A percentile compares a stretch with the other conserved stretches of the same genome.
Conservation (phyloP, 371 early-diverging fungal species). For the Apophysomyces variabilis region DNA sequence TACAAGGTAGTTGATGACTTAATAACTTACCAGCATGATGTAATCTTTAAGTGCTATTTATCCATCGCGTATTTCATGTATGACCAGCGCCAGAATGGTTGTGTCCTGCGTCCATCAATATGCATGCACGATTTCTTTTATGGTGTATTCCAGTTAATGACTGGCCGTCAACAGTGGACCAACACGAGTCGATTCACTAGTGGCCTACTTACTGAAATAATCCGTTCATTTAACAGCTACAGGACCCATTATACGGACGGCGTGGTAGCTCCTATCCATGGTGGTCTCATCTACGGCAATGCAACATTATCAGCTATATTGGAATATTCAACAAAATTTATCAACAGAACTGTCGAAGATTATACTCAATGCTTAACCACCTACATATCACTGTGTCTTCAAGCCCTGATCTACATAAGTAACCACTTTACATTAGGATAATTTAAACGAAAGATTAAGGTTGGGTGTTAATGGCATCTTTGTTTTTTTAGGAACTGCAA, state of each 20-base stretch:
- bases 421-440: not conserved
- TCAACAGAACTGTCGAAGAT: not conserved
- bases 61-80: not conserved
- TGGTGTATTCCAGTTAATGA: not conserved
- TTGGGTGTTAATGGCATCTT: not conserved
- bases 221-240: not conserved
- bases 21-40: not conserved
- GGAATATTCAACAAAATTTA: not conserved
- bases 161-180: not conserved
- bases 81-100: not conserved
- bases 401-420: not conserved
- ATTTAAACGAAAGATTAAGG: not conserved
- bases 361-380: not conserved
- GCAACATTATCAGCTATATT: not conserved
- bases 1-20: too few relatives aligned
- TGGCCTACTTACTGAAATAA: not conserved
- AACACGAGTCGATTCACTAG: not conserved
- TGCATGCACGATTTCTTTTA: not conserved
- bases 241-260: not conserved
- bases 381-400: not conserved
- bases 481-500: not conserved
- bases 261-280: not conserved
- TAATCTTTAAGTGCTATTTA: not conserved
- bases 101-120: not conserved
- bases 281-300: not conserved